phyloP scores from a whole-genome alignment of 352 stramenopile genomes.

The Phytophthora foliorum region DNA sequence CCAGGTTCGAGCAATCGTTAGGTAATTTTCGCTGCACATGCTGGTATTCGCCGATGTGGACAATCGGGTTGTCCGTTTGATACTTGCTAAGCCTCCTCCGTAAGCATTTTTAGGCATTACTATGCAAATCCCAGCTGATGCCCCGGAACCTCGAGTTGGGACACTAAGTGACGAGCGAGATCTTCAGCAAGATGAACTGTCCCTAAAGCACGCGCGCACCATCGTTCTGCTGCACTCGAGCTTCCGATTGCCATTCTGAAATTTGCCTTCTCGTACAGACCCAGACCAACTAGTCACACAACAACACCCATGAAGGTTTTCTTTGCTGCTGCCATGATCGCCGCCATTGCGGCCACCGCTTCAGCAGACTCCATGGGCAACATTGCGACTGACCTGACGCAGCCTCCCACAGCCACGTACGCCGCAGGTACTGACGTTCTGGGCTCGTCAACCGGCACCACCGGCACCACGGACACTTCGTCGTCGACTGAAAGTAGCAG shows the following conservation, averaged over 20 bases:
- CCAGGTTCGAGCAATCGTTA: slow-evolving; percentile 8
- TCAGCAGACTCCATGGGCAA: slow-evolving; percentile 37
- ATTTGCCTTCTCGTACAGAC: slow-evolving; percentile 31
- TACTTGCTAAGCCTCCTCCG: too few relatives aligned
- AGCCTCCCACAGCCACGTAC: slow-evolving; percentile 22
- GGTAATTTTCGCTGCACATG: slow-evolving; percentile 12
- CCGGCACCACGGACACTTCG: background rate
- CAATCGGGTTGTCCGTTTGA: slow-evolving; percentile 22
- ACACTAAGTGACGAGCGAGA: slow-evolving; percentile 26
- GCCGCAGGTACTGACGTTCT: slow-evolving; percentile 22
- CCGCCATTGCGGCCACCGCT: slow-evolving; percentile 20
- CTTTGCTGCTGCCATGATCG: slow-evolving; percentile 26
- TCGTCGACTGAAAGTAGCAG: background rate
- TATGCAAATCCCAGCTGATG: slow-evolving; percentile 36
- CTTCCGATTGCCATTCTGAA: slow-evolving; percentile 31
- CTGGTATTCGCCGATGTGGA: slow-evolving; percentile 8
- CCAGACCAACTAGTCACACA: slow-evolving; percentile 14
- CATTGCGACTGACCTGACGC: slow-evolving; percentile 7
- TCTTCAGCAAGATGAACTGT: slow-evolving; percentile 34
- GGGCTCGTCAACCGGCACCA: slow-evolving; percentile 24
- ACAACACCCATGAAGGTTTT: slow-evolving; percentile 38
- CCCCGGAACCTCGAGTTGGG: slow-evolving; percentile 6
- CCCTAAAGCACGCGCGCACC: background rate
- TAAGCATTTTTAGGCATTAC: slow-evolving; percentile 16
- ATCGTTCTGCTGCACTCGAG: background rate